Percentiles rank a stretch among this genome's conserved stretches.
Evolutionary conservation across 2,329 filamentous ascomycete species (phyloP).

Genomic region (Sclerotiophoma versabilis): DNA sequence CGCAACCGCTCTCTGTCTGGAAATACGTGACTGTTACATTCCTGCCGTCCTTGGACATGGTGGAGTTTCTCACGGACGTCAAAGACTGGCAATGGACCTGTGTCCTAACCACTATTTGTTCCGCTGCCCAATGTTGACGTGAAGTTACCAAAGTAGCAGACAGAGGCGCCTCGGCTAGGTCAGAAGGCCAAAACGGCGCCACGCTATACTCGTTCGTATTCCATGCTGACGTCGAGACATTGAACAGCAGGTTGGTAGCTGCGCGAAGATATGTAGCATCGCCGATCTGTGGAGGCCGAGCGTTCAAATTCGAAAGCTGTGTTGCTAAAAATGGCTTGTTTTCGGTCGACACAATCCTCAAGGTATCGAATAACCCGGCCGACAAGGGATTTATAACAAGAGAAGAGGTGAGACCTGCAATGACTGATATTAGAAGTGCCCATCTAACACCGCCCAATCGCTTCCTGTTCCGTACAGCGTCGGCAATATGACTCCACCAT

Average conservation of each 20-base stretch:
- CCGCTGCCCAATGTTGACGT: too few species aligned
- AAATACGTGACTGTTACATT: neutral
- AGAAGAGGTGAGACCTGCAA: neutral
- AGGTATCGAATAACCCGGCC: neutral
- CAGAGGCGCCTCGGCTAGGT: too few species aligned
- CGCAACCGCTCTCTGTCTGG: too few species aligned
- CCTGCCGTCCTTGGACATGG: too few species aligned
- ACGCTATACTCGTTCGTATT: neutral
- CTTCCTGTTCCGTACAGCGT: neutral
- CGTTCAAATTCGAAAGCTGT: neutral
- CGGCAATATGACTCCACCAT: neutral
- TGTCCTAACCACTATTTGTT: neutral
- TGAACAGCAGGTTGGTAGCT: neutral
- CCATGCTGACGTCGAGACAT: neutral
- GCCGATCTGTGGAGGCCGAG: neutral
- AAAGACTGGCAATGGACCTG: neutral
- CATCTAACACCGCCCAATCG: neutral
- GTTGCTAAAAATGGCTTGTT: neutral
- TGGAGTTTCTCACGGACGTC: too few species aligned
- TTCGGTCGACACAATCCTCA: neutral
- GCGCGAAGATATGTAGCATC: neutral
- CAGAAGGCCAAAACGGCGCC: too few species aligned
- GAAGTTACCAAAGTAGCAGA: too few species aligned
- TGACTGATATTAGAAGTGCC: neutral
- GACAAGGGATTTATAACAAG: neutral